These are phyloP conservation scores for Aeschynomene evenia DNA, from an alignment of 306 rosid genomes.

Conservation along the genomic window DNA sequence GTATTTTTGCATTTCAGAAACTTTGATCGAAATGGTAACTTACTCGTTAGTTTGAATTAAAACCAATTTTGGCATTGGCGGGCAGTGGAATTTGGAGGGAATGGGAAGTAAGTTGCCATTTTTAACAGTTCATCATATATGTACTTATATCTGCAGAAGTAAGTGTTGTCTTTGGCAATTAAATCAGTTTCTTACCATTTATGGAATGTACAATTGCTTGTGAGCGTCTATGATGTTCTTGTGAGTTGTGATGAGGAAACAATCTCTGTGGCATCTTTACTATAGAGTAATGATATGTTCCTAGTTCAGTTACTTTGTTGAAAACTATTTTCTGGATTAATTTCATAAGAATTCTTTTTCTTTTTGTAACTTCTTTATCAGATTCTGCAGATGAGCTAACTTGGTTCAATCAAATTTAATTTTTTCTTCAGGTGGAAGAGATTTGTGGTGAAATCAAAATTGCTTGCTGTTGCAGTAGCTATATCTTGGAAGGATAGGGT, in stretches of 20 bases:
- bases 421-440: conserved; percentile 42
- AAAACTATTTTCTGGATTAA: not conserved
- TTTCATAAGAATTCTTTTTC: not conserved
- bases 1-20: not conserved
- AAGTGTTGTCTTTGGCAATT: not conserved
- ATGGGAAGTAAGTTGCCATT: not conserved
- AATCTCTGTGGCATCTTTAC: not conserved
- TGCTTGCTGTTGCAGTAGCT: conserved; percentile 26
- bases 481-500: conserved; percentile 5
- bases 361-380: not conserved
- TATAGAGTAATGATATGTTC: conserved; percentile 15
- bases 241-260: conserved; percentile 2
- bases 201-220: conserved; percentile 15
- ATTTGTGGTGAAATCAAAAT: conserved; percentile 8
- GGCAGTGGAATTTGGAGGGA: conserved; percentile 13
- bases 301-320: not conserved
- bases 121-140: not conserved
- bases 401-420: not conserved
- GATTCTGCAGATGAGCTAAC: conserved; percentile 30
- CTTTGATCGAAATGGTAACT: not conserved
- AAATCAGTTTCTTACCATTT: conserved; percentile 6
- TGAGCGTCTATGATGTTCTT: not conserved
- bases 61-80: not conserved
- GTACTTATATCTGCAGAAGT: not conserved
- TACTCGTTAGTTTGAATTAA: conserved; percentile 17